Evolutionary conservation across 108 stramenopile species (phyloP).

Genomic region (Cyclotella distinguenda): DNA sequence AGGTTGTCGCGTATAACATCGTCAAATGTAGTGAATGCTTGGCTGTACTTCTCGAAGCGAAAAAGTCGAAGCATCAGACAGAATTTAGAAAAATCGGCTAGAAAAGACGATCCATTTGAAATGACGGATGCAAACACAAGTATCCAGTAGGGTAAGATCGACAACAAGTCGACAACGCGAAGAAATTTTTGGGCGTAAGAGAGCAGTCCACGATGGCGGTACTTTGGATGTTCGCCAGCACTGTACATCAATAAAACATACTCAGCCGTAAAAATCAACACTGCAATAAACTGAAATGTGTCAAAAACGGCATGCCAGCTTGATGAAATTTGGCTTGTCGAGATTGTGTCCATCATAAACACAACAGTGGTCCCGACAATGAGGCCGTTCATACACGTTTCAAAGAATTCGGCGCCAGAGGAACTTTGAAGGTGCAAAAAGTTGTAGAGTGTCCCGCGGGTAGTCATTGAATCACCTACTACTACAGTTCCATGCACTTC

Average conservation of each 20-base stretch:
- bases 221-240: slow-evolving; percentile 63
- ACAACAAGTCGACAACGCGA: slow-evolving; percentile 74
- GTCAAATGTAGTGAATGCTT: slow-evolving; percentile 81
- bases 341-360: slow-evolving; percentile 68
- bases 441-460: slow-evolving; percentile 56
- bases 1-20: slow-evolving; percentile 67
- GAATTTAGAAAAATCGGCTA: slow-evolving; percentile 29
- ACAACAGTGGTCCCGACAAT: slow-evolving; percentile 65
- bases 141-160: slow-evolving; percentile 75
- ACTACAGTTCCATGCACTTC: slow-evolving; percentile 2
- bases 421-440: slow-evolving; percentile 55
- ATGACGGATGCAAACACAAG: slow-evolving; percentile 23
- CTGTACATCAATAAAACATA: slow-evolving; percentile 59
- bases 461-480: slow-evolving; percentile 45
- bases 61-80: slow-evolving; percentile 76
- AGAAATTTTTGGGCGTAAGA: slow-evolving; percentile 57
- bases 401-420: slow-evolving; percentile 45
- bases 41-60: slow-evolving; percentile 80
- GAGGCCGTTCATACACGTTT: slow-evolving; percentile 52
- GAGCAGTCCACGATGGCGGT: slow-evolving; percentile 13
- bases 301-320: slow-evolving; percentile 41
- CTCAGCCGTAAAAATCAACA: slow-evolving; percentile 70
- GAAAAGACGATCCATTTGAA: background rate
- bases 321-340: slow-evolving; percentile 8
- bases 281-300: slow-evolving; percentile 64